These are phyloP conservation scores for Chlorencoelia australis DNA, from an alignment of 2,329 filamentous ascomycete genomes.

Conservation along the genomic window DNA sequence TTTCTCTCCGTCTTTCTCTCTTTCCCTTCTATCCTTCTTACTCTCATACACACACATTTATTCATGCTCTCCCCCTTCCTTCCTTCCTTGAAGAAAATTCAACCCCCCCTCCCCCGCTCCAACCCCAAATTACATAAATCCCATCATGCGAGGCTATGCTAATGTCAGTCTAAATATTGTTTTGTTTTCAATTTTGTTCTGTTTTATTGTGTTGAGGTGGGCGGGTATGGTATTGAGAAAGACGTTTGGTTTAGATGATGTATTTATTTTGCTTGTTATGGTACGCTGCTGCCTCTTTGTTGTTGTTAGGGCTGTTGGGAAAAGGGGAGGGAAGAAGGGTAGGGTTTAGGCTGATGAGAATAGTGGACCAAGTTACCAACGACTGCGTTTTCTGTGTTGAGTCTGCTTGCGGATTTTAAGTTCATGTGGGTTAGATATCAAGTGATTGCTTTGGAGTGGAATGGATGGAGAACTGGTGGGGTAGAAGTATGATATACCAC, in stretches of 20 bases:
- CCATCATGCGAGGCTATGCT: conserved; percentile 33
- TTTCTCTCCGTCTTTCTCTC: background rate
- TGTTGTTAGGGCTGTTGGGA: background rate
- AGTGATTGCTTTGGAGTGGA: no score
- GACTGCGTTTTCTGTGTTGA: conserved; percentile 30
- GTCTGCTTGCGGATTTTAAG: conserved; percentile 27
- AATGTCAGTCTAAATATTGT: conserved; percentile 34
- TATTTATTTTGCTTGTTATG: conserved; percentile 35
- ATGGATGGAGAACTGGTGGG: no score
- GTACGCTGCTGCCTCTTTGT: conserved; percentile 10
- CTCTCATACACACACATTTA: background rate
- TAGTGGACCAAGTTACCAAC: conserved; percentile 21
- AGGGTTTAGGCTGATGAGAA: background rate
- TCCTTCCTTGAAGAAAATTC: no score
- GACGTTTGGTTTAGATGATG: conserved; percentile 37
- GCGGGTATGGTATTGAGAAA: conserved; percentile 34
- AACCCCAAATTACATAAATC: conserved; percentile 36
- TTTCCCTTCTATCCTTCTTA: background rate
- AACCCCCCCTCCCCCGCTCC: no score
- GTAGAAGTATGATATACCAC: background rate
- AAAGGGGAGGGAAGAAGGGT: background rate
- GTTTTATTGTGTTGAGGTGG: conserved; percentile 35
- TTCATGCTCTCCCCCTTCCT: no score
- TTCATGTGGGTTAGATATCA: conserved; percentile 31
- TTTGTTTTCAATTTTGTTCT: conserved; percentile 30